phyloP scores from a whole-genome alignment of 495 filamentous ascomycete species.

The Hypomontagnella monticulosa region DNA sequence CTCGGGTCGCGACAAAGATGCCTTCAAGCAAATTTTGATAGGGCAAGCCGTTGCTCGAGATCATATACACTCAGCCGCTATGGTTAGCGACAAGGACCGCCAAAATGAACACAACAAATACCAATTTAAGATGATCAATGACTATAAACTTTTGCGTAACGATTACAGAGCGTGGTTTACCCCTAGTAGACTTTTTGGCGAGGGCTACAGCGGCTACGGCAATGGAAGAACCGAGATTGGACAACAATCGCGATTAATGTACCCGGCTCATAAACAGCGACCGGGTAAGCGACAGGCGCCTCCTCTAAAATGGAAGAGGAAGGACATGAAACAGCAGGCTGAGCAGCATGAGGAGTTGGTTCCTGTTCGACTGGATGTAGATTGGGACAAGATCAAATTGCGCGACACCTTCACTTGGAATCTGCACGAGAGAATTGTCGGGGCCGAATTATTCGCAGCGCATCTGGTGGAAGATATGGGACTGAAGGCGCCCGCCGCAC shows the following conservation, averaged over 20 bases:
- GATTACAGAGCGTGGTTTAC: slow-evolving; percentile 57
- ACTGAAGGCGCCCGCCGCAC: slow-evolving; percentile 69
- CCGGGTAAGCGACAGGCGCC: slow-evolving; percentile 78
- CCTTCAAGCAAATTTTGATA: slow-evolving; percentile 68
- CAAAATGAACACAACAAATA: slow-evolving; percentile 53
- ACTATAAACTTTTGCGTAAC: slow-evolving; percentile 63
- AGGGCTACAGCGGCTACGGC: slow-evolving; percentile 89
- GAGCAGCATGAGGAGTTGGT: slow-evolving; percentile 92
- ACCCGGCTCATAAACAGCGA: slow-evolving; percentile 75
- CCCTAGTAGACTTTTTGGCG: slow-evolving; percentile 65
- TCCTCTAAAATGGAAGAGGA: slow-evolving; percentile 73
- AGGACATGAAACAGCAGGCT: slow-evolving; percentile 82
- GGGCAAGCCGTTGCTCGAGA: slow-evolving; percentile 84
- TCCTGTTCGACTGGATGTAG: slow-evolving; percentile 90
- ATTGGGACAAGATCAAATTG: slow-evolving; percentile 94
- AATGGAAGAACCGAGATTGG: slow-evolving; percentile 80
- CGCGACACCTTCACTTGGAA: slow-evolving; percentile 99
- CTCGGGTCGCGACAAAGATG: slow-evolving; percentile 56
- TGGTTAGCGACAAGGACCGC: slow-evolving; percentile 57
- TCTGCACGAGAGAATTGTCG: slow-evolving; percentile 85
- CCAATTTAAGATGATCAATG: slow-evolving; percentile 50
- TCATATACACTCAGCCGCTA: slow-evolving; percentile 70
- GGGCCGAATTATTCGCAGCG: slow-evolving; percentile 81
- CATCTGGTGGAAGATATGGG: slow-evolving; percentile 92
- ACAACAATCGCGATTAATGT: slow-evolving; percentile 67